Conservation (phyloP, 352 stramenopile species). For the Thraustochytrium striatum region DNA sequence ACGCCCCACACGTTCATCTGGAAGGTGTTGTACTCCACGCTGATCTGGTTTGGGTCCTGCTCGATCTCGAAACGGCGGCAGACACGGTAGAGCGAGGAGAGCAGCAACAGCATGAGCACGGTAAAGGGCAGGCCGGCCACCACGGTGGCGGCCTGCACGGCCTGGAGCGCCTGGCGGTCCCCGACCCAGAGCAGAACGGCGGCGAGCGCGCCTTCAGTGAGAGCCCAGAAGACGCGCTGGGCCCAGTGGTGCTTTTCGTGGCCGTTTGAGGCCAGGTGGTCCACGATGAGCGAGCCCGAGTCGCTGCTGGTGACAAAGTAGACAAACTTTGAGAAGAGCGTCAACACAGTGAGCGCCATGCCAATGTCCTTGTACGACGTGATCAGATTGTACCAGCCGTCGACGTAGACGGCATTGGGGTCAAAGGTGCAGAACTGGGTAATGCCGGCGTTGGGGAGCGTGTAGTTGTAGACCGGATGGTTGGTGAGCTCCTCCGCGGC, state of each 20-base stretch:
- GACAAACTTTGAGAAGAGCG: constrained; percentile 52
- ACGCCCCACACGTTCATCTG: constrained; percentile 24
- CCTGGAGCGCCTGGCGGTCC: constrained; percentile 43
- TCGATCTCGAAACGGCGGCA: not conserved
- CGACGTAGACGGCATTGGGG: constrained; percentile 24
- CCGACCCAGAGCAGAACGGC: constrained; percentile 53
- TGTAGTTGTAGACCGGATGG: constrained; percentile 52
- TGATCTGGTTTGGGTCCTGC: too few relatives aligned
- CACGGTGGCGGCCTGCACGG: constrained; percentile 56
- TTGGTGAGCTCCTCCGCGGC: too few relatives aligned
- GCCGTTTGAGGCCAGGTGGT: constrained; percentile 57
- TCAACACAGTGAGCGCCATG: constrained; percentile 52
- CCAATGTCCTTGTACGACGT: constrained; percentile 55
- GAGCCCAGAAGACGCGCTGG: constrained; percentile 59
- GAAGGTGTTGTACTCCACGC: constrained; percentile 27
- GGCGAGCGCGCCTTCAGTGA: constrained; percentile 56
- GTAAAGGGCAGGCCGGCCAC: constrained; percentile 56
- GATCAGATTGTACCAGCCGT: constrained; percentile 54
- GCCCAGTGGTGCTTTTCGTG: constrained; percentile 53
- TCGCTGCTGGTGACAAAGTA: constrained; percentile 61
- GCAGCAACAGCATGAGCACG: constrained; percentile 36
- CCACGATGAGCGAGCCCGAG: constrained; percentile 58
- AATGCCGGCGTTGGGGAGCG: too few relatives aligned
- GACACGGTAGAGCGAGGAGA: not conserved
- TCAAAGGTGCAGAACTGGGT: constrained; percentile 55